Base-by-base conservation (phyloP, 306 rosid genomes). In the Abrus precatorius region DNA sequence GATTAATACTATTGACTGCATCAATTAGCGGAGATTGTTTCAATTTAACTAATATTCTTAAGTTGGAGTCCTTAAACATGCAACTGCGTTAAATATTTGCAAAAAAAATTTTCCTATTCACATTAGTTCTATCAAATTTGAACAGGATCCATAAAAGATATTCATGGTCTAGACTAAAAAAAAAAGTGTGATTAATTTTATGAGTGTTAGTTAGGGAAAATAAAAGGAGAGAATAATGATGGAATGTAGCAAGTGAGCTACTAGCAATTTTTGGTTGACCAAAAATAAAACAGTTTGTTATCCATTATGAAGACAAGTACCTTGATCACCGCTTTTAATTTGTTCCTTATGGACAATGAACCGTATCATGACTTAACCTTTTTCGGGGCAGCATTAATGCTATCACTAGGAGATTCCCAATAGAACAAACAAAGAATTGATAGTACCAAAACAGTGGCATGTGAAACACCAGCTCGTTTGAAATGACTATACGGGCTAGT, bases 401-500 rank as follows among this genome's bases (percentile, higher is more conserved):
- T 7, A 73, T 74, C 52, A 32, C 80, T 73, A 73, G 81, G 64
- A 82, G 75, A 82, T 48, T 82, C 8, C 10, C 66, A 49, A 82
- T 8, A 57, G 66, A 82, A 59, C 40, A 75, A 59, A 48, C 67
- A 82, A 32, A n/a, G 65, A 82, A 63, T 47, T 75, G 71, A 81
- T 66, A 81, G 80, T 20, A 29, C 55, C 62, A 61, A 75, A 67
- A 66, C 63, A 65, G 56, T 68, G 28, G 50, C 81, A 75, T 82
- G 81, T 82, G 77, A 67, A 82, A 57, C 13, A 82, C 54, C 85
- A 67, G 10, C 76, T 82, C 10, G 4, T 57, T 82, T 82, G 81
- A 75, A 68, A 75, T 75, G 85, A 82, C 81, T 38, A 82, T 59
- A 68, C 81, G 13, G 7, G 34, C 47, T 29, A 60, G 49, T 20